Conservation (phyloP, 352 stramenopile species). For the Pythium sukuiense region DNA sequence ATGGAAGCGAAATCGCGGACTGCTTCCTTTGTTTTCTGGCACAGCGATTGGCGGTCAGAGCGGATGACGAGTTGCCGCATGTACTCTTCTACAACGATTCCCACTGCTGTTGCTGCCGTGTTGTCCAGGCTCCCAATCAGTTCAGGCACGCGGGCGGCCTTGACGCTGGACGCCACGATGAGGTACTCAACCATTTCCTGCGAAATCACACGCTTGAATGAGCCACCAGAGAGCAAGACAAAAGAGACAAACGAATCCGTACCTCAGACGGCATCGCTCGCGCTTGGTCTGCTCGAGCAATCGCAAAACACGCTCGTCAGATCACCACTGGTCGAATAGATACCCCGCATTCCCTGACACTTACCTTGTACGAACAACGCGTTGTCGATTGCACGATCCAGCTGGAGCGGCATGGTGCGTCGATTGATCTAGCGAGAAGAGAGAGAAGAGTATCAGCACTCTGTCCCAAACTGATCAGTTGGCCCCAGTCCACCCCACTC, state of each 20-base stretch:
- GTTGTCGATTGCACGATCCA: conserved; percentile 51
- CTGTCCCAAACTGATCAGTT: neutral
- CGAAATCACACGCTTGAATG: neutral
- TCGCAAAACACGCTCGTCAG: neutral
- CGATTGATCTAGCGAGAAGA: conserved; percentile 16
- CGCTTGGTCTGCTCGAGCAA: conserved; percentile 36
- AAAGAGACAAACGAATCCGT: conserved; percentile 8
- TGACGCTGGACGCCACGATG: conserved; percentile 64
- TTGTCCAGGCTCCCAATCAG: conserved; percentile 82
- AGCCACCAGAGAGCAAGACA: neutral
- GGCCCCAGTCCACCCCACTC: neutral
- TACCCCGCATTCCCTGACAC: neutral
- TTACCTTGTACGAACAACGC: conserved; percentile 41
- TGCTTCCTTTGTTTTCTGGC: neutral
- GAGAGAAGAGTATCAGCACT: conserved; percentile 2
- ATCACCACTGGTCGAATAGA: neutral
- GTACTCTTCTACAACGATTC: conserved; percentile 83
- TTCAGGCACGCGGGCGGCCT: conserved; percentile 55
- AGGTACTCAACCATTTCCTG: conserved; percentile 76
- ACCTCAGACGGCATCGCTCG: conserved; percentile 53
- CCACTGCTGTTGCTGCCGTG: conserved; percentile 59
- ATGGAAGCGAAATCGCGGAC: conserved; percentile 44
- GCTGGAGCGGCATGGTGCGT: conserved; percentile 12
- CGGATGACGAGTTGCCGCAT: conserved; percentile 53
- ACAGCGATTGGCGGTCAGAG: conserved; percentile 20